Evolutionary conservation across 768 basidiomycete species (phyloP).

Genomic region (Phylloporus arenicola): DNA sequence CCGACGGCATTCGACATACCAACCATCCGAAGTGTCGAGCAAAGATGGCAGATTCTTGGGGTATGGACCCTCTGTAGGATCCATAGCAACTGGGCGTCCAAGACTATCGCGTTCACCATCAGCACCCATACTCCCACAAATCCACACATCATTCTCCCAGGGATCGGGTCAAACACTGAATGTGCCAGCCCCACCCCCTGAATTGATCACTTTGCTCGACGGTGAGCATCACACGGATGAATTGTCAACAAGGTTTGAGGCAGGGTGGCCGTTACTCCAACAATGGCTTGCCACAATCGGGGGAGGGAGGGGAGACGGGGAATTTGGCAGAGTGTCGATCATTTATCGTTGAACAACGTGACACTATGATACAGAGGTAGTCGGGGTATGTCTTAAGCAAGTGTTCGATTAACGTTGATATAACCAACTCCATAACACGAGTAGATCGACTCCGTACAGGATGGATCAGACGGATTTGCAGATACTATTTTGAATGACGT

Average conservation of each 20-base stretch:
- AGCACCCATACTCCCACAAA: constrained; percentile 37
- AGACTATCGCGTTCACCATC: constrained; percentile 58
- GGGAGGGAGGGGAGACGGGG: constrained; percentile 54
- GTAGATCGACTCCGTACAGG: constrained; percentile 62
- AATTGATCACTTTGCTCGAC: constrained; percentile 60
- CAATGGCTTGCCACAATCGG: constrained; percentile 62
- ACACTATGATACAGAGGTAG: neutral
- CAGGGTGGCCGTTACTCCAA: constrained; percentile 78
- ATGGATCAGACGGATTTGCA: constrained; percentile 46
- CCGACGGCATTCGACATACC: constrained; percentile 22
- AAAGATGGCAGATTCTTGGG: constrained; percentile 19
- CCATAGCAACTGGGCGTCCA: constrained; percentile 38
- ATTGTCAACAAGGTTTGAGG: constrained; percentile 74
- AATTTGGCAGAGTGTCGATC: constrained; percentile 71
- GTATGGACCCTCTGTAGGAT: constrained; percentile 19
- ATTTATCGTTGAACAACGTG: constrained; percentile 57
- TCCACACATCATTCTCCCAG: constrained; percentile 22
- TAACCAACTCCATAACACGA: constrained; percentile 93
- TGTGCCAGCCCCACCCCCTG: constrained; percentile 39
- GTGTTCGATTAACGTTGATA: constrained; percentile 76
- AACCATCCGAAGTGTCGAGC: constrained; percentile 20
- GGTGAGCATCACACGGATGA: constrained; percentile 94
- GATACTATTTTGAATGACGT: constrained; percentile 88
- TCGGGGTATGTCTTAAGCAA: constrained; percentile 42
- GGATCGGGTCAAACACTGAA: constrained; percentile 19